Conservation (phyloP, 2,329 filamentous ascomycete genomes). For the Paramyrothecium sp. region DNA sequence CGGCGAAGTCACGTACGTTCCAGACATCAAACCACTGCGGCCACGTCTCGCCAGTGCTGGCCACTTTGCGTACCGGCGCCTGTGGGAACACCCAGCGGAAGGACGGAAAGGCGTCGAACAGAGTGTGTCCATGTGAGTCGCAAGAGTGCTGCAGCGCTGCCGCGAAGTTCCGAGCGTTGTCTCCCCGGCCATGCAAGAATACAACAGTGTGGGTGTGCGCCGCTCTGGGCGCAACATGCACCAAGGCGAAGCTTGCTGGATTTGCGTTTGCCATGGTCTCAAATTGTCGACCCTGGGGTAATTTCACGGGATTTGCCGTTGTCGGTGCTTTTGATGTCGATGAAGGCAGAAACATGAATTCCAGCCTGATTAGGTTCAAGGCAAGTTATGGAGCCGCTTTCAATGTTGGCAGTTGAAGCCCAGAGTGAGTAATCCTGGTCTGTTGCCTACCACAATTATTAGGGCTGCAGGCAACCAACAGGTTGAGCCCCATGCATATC, state of each 20-base stretch:
- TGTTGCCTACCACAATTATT: no score
- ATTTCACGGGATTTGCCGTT: no score
- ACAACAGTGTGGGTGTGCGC: slow-evolving; percentile 41
- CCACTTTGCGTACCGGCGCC: slow-evolving; percentile 30
- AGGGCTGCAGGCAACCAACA: no score
- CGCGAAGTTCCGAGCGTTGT: slow-evolving; percentile 31
- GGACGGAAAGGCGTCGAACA: slow-evolving; percentile 39
- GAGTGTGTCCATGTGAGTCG: slow-evolving; percentile 28
- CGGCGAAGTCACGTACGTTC: slow-evolving; percentile 35
- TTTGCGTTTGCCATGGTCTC: no score
- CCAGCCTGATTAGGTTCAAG: no score
- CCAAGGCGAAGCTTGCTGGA: background rate
- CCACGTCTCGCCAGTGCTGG: slow-evolving; percentile 12
- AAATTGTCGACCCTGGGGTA: no score
- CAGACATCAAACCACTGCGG: slow-evolving; percentile 53
- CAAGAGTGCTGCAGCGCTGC: slow-evolving; percentile 24
- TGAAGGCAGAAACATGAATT: no score
- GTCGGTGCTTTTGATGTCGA: no score
- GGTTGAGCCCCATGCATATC: no score
- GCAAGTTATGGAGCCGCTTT: no score
- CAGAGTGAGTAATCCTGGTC: no score
- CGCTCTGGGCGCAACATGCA: slow-evolving; percentile 26
- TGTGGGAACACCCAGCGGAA: slow-evolving; percentile 51
- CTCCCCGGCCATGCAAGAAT: slow-evolving; percentile 45
- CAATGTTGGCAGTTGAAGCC: no score